These are phyloP conservation scores for Atkinsonella hypoxylon DNA, from an alignment of 2,329 filamentous ascomycete species.

Conservation along the genomic window DNA sequence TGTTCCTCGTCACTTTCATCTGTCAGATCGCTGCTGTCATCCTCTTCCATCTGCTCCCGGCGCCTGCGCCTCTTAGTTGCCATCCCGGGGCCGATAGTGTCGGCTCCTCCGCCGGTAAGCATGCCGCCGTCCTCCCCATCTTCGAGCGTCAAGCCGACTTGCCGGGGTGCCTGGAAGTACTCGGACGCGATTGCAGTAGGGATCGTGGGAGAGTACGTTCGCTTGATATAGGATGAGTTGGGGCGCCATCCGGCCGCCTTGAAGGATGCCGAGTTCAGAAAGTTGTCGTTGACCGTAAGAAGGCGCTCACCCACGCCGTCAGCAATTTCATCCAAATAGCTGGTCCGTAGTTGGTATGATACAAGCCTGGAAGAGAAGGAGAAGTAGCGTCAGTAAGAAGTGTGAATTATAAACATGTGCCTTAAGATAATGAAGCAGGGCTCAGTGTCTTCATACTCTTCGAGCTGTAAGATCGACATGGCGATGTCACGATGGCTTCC, in stretches of 20 bases:
- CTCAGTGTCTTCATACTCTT: no score
- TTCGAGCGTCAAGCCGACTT: constrained; percentile 50
- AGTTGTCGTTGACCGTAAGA: constrained; percentile 67
- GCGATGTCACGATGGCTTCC: constrained; percentile 2
- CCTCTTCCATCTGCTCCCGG: constrained; percentile 68
- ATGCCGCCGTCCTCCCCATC: constrained; percentile 64
- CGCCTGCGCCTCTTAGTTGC: constrained; percentile 54
- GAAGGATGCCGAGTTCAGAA: constrained; percentile 70
- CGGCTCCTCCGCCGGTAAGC: constrained; percentile 54
- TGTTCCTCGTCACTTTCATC: constrained; percentile 75
- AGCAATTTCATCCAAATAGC: constrained; percentile 67
- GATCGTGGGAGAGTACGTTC: constrained; percentile 77
- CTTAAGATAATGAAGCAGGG: no score
- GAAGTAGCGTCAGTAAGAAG: not conserved
- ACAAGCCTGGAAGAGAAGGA: constrained; percentile 58
- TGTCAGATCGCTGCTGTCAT: constrained; percentile 74
- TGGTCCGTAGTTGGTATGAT: constrained; percentile 68
- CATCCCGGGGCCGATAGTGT: constrained; percentile 56
- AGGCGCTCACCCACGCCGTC: constrained; percentile 78
- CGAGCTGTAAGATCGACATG: constrained; percentile 28
- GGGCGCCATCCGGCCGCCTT: constrained; percentile 72
- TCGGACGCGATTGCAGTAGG: constrained; percentile 72
- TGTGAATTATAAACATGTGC: no score
- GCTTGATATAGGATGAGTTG: constrained; percentile 63
- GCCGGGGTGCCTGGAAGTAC: constrained; percentile 65